These are phyloP conservation scores for Dendrocalamus latiflorus DNA, from an alignment of 202 grass and related monocot genomes.

Conservation along the genomic window DNA sequence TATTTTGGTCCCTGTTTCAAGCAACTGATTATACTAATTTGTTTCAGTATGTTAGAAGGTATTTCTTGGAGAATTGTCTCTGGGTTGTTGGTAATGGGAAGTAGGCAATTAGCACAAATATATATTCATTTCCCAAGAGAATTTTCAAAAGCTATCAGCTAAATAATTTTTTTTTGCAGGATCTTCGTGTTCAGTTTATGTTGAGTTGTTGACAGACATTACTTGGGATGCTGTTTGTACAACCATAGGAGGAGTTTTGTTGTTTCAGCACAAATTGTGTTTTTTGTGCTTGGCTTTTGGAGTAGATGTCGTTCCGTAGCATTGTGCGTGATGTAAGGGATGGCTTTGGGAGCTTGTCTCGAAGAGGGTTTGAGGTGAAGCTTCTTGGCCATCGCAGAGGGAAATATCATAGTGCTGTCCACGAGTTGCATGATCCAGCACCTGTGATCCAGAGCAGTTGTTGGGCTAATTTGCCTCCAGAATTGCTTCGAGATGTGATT, in stretches of 20 bases:
- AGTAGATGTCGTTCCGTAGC: constrained; percentile 79
- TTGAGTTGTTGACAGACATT: not conserved
- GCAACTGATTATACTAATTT: not conserved
- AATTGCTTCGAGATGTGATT: constrained; percentile 71
- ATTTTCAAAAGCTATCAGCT: constrained; percentile 7
- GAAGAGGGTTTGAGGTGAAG: constrained; percentile 76
- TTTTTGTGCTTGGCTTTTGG: constrained; percentile 2
- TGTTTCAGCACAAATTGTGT: constrained; percentile 10
- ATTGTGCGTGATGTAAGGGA: constrained; percentile 87
- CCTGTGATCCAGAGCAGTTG: constrained; percentile 51
- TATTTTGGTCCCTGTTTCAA: not conserved
- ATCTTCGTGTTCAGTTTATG: constrained; percentile 1
- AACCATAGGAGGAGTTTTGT: constrained; percentile 9
- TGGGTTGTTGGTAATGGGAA: not conserved
- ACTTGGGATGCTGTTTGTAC: not conserved
- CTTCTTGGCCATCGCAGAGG: constrained; percentile 57
- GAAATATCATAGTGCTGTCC: constrained; percentile 61
- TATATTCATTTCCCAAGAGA: not conserved
- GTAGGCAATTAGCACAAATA: not conserved
- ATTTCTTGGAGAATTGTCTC: not conserved
- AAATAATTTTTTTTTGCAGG: constrained; percentile 11
- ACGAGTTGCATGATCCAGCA: constrained; percentile 53
- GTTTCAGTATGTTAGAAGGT: not conserved
- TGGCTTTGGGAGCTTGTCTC: constrained; percentile 80
- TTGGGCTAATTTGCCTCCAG: constrained; percentile 66